Evolutionary conservation across 129 eudicot species (phyloP).

Genomic region (Ambrosia artemisiifolia): DNA sequence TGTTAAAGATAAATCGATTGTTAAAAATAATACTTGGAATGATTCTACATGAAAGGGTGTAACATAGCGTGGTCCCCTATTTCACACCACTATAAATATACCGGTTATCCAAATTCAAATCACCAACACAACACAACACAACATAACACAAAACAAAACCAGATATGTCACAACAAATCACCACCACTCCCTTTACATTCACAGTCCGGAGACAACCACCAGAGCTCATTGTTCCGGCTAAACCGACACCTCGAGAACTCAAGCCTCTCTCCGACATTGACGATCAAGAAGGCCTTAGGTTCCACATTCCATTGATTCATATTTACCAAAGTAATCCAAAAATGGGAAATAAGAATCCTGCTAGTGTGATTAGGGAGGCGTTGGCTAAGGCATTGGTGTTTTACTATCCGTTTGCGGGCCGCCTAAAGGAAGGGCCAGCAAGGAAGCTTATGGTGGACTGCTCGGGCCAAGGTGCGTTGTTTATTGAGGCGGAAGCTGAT

Average conservation of each 20-base stretch:
- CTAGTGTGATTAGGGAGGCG: background rate
- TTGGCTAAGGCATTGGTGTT: background rate
- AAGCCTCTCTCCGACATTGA: background rate
- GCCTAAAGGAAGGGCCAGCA: background rate
- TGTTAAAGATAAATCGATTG: no score
- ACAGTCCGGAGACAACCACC: background rate
- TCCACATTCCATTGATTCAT: background rate
- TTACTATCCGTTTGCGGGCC: background rate
- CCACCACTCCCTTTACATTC: background rate
- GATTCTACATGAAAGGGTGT: no score
- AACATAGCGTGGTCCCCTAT: no score
- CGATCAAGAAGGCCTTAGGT: background rate
- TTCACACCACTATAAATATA: no score
- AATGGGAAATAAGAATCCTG: background rate
- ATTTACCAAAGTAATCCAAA: background rate
- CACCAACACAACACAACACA: background rate
- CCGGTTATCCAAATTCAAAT: background rate
- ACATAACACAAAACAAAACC: background rate
- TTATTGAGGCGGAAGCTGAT: slow-evolving; percentile 6
- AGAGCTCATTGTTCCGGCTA: background rate
- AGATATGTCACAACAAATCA: background rate
- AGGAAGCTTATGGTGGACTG: slow-evolving; percentile 4
- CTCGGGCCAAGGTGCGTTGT: slow-evolving; percentile 1
- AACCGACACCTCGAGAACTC: background rate
- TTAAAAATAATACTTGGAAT: no score